Evolutionary conservation across 768 basidiomycete genomes (phyloP).

Genomic region (Gautieria morchelliformis): DNA sequence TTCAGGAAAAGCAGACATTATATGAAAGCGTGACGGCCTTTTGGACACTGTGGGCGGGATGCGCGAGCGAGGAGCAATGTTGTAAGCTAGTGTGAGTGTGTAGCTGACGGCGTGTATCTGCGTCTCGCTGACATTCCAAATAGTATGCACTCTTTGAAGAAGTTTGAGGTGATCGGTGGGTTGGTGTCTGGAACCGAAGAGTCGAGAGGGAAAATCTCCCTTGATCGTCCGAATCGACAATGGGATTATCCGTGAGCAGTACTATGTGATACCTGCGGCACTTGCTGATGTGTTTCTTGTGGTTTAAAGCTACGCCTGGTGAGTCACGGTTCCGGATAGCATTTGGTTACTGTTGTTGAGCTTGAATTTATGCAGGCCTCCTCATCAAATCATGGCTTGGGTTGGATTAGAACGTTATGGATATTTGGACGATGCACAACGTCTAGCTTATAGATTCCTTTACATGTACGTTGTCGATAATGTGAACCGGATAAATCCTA

Average conservation of each 20-base stretch:
- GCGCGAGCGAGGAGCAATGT: slow-evolving; percentile 91
- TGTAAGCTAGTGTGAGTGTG: slow-evolving; percentile 80
- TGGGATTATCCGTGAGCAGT: slow-evolving; percentile 91
- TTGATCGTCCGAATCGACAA: slow-evolving; percentile 95
- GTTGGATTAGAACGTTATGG: slow-evolving; percentile 95
- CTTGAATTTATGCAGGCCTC: slow-evolving; percentile 47
- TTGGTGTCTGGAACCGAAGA: slow-evolving; percentile 95
- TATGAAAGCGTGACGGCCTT: slow-evolving; percentile 97
- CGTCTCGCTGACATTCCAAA: slow-evolving; percentile 8
- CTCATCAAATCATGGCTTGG: slow-evolving; percentile 98
- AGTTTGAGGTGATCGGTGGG: slow-evolving; percentile 94
- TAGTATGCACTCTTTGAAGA: slow-evolving; percentile 79
- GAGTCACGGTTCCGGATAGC: slow-evolving; percentile 12
- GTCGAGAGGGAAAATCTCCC: slow-evolving; percentile 88
- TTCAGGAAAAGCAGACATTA: slow-evolving; percentile 78
- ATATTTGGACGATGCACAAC: slow-evolving; percentile 85
- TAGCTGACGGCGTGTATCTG: not conserved
- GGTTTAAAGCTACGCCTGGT: slow-evolving; percentile 57
- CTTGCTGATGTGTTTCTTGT: slow-evolving; percentile 11
- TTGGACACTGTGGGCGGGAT: slow-evolving; percentile 97
- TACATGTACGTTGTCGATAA: slow-evolving; percentile 61
- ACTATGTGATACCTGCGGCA: slow-evolving; percentile 5
- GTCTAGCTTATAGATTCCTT: slow-evolving; percentile 92
- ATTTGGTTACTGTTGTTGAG: not conserved
- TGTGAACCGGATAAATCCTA: not conserved